Evolutionary conservation across 2,329 filamentous ascomycete species (phyloP), one percentile per base, ranked within the genome.

Genomic region (Polychaeton citri): DNA sequence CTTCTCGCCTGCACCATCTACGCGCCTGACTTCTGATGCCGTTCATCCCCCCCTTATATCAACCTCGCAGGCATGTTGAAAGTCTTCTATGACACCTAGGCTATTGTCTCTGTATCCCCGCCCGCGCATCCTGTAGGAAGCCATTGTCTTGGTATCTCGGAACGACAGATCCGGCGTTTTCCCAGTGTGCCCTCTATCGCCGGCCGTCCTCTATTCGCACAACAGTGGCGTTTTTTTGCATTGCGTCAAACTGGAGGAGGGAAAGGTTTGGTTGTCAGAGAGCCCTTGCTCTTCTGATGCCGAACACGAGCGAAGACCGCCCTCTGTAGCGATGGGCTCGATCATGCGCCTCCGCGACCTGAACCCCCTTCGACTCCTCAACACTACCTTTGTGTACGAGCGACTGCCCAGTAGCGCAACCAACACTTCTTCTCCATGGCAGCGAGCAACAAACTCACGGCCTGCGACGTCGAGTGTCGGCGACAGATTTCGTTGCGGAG

Each of bases 311-410:
- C 31, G 39, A 20, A 36, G 13, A 32, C 30, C 35, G 26, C 13
- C 35, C 35, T 32, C 33, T 26, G 38, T 33, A 40, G 32, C 34
- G 30, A 37, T 38, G 40, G 37, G 38, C 43, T 39, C 41, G 42
- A 39, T 41, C 43, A 21, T 47, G 30, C 47, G 55, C 30, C 54
- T 64, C 43, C 59, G 60, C 44, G 53, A 58, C 40, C 47, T 62
- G 43, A 64, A 65, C 41, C 63, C 64, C 17, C 53, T 63, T 41
- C 63, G 63, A 42, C 51, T 66, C 44, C 57, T 66, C 45, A 52
- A 56, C 40, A 58, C 57, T 38, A 56, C 53, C 49, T 62, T 64
- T 55, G 55, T 56, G 40, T 67, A 68, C 52, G 62, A 66, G 45
- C 59, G 59, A 48, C 46, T 68, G 38, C 62, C 62, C 28, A 40